Evolutionary conservation across 2,329 filamentous ascomycete genomes (phyloP).

Genomic region (Colletotrichum australisinense): DNA sequence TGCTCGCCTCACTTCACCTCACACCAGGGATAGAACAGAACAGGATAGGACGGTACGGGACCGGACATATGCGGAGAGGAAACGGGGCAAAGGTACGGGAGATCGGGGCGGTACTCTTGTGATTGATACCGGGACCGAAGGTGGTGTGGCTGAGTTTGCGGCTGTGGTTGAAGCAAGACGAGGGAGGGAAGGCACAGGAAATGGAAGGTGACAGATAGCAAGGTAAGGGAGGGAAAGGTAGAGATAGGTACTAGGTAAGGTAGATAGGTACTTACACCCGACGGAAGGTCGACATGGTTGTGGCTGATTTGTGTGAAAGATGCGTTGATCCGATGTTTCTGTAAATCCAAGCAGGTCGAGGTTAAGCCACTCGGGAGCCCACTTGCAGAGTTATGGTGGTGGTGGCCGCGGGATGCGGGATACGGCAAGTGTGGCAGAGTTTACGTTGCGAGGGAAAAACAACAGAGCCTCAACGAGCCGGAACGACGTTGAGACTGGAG

Average conservation of each 20-base stretch:
- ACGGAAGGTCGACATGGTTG: constrained; percentile 28
- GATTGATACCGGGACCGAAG: background rate
- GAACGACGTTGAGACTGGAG: background rate
- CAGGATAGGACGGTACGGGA: too few species aligned
- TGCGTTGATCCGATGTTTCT: background rate
- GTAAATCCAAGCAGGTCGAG: background rate
- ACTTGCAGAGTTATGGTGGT: background rate
- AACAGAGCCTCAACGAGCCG: background rate
- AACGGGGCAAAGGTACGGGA: background rate
- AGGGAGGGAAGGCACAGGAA: background rate
- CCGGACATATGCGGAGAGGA: background rate
- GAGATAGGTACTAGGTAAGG: background rate
- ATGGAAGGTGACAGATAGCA: background rate
- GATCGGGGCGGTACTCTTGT: background rate
- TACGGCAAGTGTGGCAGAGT: background rate
- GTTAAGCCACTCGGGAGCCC: background rate
- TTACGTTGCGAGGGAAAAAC: background rate
- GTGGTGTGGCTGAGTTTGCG: constrained; percentile 9
- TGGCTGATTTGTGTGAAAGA: background rate
- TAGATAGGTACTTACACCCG: constrained; percentile 24
- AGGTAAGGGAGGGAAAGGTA: background rate
- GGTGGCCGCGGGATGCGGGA: background rate
- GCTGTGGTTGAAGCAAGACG: background rate
- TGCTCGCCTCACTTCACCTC: background rate
- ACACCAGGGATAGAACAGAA: background rate